These are phyloP conservation scores for Pinus tabuliformis DNA, from an alignment of 75 land plant species.

Conservation along the genomic window DNA sequence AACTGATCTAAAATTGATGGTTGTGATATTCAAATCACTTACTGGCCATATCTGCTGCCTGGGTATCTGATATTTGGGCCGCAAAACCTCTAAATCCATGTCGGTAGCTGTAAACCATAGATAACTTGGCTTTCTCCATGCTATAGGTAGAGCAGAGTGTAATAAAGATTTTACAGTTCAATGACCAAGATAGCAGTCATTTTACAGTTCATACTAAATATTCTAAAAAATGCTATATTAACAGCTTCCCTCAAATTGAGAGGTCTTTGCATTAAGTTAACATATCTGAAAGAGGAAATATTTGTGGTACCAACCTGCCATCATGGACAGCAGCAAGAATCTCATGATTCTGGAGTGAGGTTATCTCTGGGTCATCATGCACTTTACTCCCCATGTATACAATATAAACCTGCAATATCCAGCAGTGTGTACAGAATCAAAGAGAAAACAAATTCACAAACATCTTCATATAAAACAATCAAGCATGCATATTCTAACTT, in stretches of 20 bases:
- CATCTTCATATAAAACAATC: background rate
- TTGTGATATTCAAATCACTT: background rate
- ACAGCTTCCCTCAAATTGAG: background rate
- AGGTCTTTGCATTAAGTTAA: background rate
- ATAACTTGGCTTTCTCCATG: constrained; percentile 42
- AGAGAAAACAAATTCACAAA: background rate
- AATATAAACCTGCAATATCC: constrained; percentile 52
- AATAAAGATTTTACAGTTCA: background rate
- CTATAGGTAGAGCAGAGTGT: constrained; percentile 22
- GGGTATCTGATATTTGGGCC: constrained; percentile 49
- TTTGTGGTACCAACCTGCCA: constrained; percentile 47
- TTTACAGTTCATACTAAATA: background rate
- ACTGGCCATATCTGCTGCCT: constrained; percentile 52
- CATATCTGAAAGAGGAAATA: background rate
- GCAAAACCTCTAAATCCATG: constrained; percentile 87
- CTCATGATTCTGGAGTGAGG: constrained; percentile 40
- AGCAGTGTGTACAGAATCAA: background rate
- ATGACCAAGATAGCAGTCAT: background rate
- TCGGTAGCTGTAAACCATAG: constrained; percentile 74
- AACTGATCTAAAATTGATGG: background rate
- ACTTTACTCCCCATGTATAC: constrained; percentile 62
- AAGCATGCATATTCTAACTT: background rate
- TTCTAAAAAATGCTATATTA: background rate
- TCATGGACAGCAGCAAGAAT: constrained; percentile 51
- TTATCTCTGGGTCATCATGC: constrained; percentile 35